Evolutionary conservation across 2,329 filamentous ascomycete genomes (phyloP), one percentile per base, ranked within the genome.

Genomic region (Penicillium fuscoglaucum): DNA sequence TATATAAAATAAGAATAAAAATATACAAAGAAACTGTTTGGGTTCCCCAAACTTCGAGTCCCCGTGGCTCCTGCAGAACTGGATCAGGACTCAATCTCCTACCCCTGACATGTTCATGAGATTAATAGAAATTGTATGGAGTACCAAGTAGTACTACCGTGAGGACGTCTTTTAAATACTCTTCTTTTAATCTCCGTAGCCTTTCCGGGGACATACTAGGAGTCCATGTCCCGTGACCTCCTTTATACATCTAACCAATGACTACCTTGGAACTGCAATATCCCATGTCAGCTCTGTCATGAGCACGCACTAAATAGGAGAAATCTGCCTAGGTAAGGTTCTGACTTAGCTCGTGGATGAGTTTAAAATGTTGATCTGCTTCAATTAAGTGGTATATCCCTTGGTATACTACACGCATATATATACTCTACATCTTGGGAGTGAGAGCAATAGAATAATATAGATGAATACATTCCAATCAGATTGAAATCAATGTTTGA

Each of bases 41-140:
- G 35, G 35, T 39, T 40, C 40, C 39, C 49, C 47, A 52, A 46
- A 48, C 35, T 44, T 45, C 40, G 28, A 40, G 57, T 63, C 62
- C 64, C 64, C 64, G 57, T 64, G 64, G 61, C 61, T 66, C 61
- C 63, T 65, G 61, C 62, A 64, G 60, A 60, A 62, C 59, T 64
- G 60, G 65, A 61, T 60, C 64, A 62, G 56, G 56, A 46, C 52
- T 57, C 17, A 43, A 47, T 41, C 4, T 31, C 28, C 15, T 35
- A 29, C 54, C 60, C 61, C 56, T 59, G 56, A 56, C 51, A 62
- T 54, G 33, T 35, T 24, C 33, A 15, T 26, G n/a, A 15, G n/a
- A 24, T 6, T 47, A 33, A 15, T 47, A 24, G 33, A 48, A 15
- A 19, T 15, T 21, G 6, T 21, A 21, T 47, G 17, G 17, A 45